Evolutionary conservation across 345 rosid species (phyloP), one percentile per base, ranked within the genome.

Genomic region (Linum usitatissimum): DNA sequence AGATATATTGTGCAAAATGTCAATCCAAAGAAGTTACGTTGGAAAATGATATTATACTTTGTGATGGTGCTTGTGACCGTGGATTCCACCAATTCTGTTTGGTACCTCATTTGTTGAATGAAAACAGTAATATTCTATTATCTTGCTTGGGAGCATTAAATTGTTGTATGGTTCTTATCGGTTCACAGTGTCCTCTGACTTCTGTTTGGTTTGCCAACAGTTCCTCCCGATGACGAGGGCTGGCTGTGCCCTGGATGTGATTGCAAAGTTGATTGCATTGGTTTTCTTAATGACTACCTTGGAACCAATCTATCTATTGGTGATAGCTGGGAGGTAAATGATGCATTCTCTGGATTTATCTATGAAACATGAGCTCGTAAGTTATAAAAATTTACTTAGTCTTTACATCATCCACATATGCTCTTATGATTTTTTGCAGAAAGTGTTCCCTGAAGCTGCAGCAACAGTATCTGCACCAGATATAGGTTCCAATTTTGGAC

Each of bases 1-100:
- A 94, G 97, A 94, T 94, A 67, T 90, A 86, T 76, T 94, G 99
- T 77, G 90, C 97, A 64, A 94, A 86, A 80, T 94, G 99, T 80
- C 84, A 88, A 61, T 86, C 97, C 59, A 80, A 90, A 78, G 99
- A 94, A 63, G 68, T 85, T 75, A 67, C 89, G 71, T 42, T 67
- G 66, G 80, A 86, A 67, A 88, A 94, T 69, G 99, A 94, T 80
- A 90, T 94, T 71, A 82, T 94, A 74, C 95, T 94, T 60, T 90
- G 99, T 30, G 99, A 94, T 67, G 99, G 99, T 55, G 79, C 80
- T 67, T 94, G 99, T 62, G 96, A 90, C 66, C 85, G 99, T 21
- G 97, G 92, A 55, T 94, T 88, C 73, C 99, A 94, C 69, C 99
- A 94, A 60, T 78, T 70, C 72, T 94, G 99, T 76, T 73, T 94